Evolutionary conservation across 2,329 filamentous ascomycete species (phyloP).

Genomic region (Talaromyces sp.): DNA sequence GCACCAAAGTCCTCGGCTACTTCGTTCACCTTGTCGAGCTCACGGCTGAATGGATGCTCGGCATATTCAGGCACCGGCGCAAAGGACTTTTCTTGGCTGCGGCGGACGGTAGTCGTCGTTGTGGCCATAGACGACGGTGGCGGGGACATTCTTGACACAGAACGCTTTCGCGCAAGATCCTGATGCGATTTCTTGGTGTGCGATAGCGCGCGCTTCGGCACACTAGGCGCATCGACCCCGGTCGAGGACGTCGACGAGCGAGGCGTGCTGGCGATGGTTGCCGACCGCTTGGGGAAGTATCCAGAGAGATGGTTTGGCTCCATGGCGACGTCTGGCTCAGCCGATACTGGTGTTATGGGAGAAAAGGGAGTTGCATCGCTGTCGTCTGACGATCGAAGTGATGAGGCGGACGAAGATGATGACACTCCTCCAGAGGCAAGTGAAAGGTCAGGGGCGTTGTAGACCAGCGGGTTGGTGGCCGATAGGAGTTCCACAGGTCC

Average conservation of each 20-base stretch:
- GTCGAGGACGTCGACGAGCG: constrained; percentile 46
- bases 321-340: constrained; percentile 43
- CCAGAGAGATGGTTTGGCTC: constrained; percentile 55
- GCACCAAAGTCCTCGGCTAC: constrained; percentile 82
- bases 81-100: constrained; percentile 36
- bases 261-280: constrained; percentile 59
- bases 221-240: constrained; percentile 56
- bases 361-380: constrained; percentile 61
- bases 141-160: constrained; percentile 52
- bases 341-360: constrained; percentile 30
- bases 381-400: constrained; percentile 63
- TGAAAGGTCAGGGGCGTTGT: constrained; percentile 82
- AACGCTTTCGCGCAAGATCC: constrained; percentile 66
- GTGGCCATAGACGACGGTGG: constrained; percentile 35
- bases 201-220: constrained; percentile 75
- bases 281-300: constrained; percentile 67
- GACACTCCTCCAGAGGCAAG: constrained; percentile 49
- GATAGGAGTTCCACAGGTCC: constrained; percentile 81
- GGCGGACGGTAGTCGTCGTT: constrained; percentile 33
- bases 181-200: constrained; percentile 88
- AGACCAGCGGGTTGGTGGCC: constrained; percentile 93
- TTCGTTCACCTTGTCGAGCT: constrained; percentile 88
- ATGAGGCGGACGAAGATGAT: constrained; percentile 51
- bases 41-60: constrained; percentile 76
- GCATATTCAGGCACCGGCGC: constrained; percentile 34